Percentiles rank a stretch among this genome's conserved stretches.
Conservation (phyloP, 1,284 basidiomycete genomes). For the Lignosus rhinocerotis region DNA sequence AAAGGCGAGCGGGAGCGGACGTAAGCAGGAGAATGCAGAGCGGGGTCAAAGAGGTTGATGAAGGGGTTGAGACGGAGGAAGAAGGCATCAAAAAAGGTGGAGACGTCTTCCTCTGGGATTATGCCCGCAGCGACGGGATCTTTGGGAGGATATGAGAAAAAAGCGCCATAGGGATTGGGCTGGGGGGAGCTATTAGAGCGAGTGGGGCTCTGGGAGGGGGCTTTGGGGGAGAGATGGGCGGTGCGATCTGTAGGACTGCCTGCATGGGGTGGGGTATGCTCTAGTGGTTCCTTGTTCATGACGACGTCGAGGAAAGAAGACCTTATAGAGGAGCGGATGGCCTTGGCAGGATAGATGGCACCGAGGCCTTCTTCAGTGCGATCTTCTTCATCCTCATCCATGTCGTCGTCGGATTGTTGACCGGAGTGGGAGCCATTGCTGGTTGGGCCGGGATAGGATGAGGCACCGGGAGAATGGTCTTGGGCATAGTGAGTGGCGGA, state of each 20-base stretch:
- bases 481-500: conserved; percentile 32
- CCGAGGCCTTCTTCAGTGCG: conserved; percentile 54
- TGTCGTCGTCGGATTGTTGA: conserved; percentile 35
- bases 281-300: conserved; percentile 56
- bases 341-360: conserved; percentile 58
- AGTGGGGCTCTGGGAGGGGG: conserved; percentile 26
- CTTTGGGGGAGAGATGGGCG: conserved; percentile 23
- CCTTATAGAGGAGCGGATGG: conserved; percentile 69
- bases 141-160: conserved; percentile 38
- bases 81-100: conserved; percentile 70
- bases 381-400: conserved; percentile 62
- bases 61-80: conserved; percentile 82
- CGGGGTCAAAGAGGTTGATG: conserved; percentile 81
- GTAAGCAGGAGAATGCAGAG: conserved; percentile 71
- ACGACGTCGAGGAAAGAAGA: conserved; percentile 77
- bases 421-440: conserved; percentile 38
- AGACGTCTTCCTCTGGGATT: conserved; percentile 65
- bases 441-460: conserved; percentile 1
- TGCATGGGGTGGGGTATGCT: conserved; percentile 19
- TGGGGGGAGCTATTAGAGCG: conserved; percentile 24
- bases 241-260: conserved; percentile 16
- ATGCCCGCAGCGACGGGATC: conserved; percentile 73
- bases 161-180: conserved; percentile 26
- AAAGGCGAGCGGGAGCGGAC: conserved; percentile 76
- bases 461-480: conserved; percentile 30